Base-by-base conservation (phyloP, 2,329 filamentous ascomycete genomes). In the Neonectria sp. region DNA sequence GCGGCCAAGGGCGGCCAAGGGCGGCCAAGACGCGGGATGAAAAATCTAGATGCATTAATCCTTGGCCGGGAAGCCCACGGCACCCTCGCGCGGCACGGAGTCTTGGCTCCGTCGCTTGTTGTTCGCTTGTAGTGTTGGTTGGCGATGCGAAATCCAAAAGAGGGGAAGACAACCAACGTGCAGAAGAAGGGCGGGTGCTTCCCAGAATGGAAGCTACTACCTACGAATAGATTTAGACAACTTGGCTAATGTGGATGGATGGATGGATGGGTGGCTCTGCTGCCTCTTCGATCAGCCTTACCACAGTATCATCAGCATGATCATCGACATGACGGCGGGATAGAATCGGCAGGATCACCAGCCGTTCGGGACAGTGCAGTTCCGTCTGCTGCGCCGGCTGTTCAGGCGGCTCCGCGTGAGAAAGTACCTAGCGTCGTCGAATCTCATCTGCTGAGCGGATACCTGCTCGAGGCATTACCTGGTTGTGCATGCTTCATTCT, bases 11-110 rank as follows among this genome's bases (percentile, higher is more conserved):
- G 31, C 21, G 21, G 1, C 21, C 21, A 21, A 21, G 21, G 2
- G 21, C 21, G 21, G 31, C 31, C 9, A 33, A 33, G 31, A 33
- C 31, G 35, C 37, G 37, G 37, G 35, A 37, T 37, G 6, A 37
- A 37, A 37, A 37, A 40, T 61, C 55, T 24, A 55, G 60, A 63
- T 58, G 58, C 40, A 52, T 35, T 66, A 61, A 31, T 31, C 68
- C 65, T 71, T 61, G 61, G 62, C 62, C 13, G 9, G 31, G 49
- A 37, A 46, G 48, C 29, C 59, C 46, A 33, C 48, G 21, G 21
- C 57, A 60, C 57, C 55, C 40, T 58, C 29, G 45, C 37, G 55
- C 37, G 55, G 55, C 40, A 46, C 40, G 27, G 21, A 49, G 31
- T 35, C 49, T 49, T 15, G 56, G 56, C n/a, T 35, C 37, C 55